phyloP scores from a whole-genome alignment of 805 yeast genomes.

The Yarrowia yakushimensis region DNA sequence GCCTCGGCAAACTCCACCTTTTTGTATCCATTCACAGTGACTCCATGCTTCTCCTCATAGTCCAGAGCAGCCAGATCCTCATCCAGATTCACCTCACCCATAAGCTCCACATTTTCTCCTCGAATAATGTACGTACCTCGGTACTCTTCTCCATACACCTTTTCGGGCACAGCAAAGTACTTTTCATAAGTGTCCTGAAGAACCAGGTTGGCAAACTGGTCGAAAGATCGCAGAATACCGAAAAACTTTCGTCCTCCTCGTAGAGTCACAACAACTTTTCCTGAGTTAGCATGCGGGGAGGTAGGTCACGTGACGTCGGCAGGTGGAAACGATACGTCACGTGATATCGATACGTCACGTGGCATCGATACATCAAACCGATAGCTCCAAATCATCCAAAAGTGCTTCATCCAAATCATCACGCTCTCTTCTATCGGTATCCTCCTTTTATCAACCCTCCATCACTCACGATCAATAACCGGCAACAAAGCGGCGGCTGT shows the following conservation, averaged over 20 bases:
- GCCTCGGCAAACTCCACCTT: slow-evolving; percentile 23
- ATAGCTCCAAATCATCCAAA: no score
- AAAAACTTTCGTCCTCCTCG: slow-evolving; percentile 86
- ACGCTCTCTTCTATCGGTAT: no score
- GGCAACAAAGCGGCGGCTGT: slow-evolving; percentile 45
- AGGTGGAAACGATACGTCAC: no score
- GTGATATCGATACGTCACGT: no score
- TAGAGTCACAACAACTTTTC: slow-evolving; percentile 72
- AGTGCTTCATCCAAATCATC: no score
- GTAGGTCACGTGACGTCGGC: no score
- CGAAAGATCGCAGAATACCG: slow-evolving; percentile 91
- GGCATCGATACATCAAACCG: no score
- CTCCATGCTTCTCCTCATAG: slow-evolving; percentile 23
- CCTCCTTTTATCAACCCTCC: no score
- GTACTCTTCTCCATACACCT: slow-evolving; percentile 66
- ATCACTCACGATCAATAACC: slow-evolving; percentile 40
- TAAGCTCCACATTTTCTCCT: slow-evolving; percentile 91
- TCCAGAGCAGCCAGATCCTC: slow-evolving; percentile 44
- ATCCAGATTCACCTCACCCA: slow-evolving; percentile 92
- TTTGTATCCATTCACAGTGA: slow-evolving; percentile 17
- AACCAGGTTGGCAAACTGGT: slow-evolving; percentile 90
- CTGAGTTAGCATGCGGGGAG: slow-evolving; percentile 31
- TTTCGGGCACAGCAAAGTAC: slow-evolving; percentile 49
- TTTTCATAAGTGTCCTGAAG: slow-evolving; percentile 88
- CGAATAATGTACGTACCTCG: slow-evolving; percentile 84